phyloP scores from a whole-genome alignment of 148 eudicot genomes.

The Rhododendron henanense region DNA sequence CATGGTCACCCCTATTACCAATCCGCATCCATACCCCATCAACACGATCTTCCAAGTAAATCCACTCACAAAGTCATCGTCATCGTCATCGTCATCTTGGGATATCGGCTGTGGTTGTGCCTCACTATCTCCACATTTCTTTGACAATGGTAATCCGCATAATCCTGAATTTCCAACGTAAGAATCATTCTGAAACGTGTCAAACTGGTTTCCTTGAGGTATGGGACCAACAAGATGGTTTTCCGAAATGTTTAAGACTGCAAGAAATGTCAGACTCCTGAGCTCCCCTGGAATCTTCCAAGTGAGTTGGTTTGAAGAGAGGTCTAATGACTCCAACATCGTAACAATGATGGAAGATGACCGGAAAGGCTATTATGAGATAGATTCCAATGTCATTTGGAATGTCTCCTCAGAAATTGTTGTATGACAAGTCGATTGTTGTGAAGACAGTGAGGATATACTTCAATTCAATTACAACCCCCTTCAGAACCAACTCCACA shows the following conservation, averaged over 20 bases:
- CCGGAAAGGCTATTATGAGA: slow-evolving; percentile 16
- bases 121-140: no score
- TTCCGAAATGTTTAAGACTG: not conserved
- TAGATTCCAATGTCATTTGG: slow-evolving; percentile 15
- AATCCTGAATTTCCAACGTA: not conserved
- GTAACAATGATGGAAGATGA: slow-evolving; percentile 7
- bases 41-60: no score
- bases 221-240: not conserved
- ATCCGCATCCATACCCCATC: no score
- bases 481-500: slow-evolving; percentile 1
- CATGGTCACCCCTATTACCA: no score
- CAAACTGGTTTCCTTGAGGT: not conserved
- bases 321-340: not conserved
- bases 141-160: not conserved
- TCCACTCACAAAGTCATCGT: no score
- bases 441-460: not conserved
- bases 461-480: accelerated
- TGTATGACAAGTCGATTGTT: slow-evolving; percentile 16
- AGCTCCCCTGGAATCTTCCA: not conserved
- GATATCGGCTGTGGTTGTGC: no score
- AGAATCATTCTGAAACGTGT: not conserved
- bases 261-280: not conserved
- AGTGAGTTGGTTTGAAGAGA: slow-evolving; percentile 11
- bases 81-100: no score
- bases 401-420: slow-evolving; percentile 8